A percentile compares a stretch with the other conserved stretches of the same genome.
Conservation (phyloP, 176 grass and related monocot genomes). For the Avena atlantica region DNA sequence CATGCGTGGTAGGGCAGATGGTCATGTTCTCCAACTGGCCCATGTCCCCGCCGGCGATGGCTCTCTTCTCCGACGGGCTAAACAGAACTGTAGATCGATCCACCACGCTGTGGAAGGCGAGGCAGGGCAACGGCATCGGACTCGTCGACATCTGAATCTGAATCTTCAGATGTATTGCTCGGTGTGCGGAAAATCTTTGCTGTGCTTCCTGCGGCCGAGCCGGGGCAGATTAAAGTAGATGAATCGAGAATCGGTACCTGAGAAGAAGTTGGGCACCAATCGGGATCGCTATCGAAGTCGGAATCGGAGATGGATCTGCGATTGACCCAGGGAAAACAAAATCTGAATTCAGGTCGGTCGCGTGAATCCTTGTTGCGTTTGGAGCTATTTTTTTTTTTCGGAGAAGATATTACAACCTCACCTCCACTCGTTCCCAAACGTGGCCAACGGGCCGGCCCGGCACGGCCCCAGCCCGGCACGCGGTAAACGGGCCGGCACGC, state of each 20-base stretch:
- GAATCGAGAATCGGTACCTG: background rate
- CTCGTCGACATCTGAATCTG: background rate
- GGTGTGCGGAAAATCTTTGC: background rate
- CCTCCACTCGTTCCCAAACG: too few relatives aligned
- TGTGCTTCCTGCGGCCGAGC: background rate
- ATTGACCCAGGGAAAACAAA: too few relatives aligned
- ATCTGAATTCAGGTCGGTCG: too few relatives aligned
- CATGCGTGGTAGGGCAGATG: background rate
- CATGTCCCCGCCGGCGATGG: background rate
- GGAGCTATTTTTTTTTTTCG: too few relatives aligned
- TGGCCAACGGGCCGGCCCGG: too few relatives aligned
- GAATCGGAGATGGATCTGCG: background rate
- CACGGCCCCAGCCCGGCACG: too few relatives aligned
- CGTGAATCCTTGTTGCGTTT: too few relatives aligned
- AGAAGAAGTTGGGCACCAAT: background rate
- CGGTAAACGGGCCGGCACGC: too few relatives aligned
- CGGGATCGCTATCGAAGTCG: background rate
- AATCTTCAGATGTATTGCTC: background rate
- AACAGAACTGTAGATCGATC: conserved; percentile 12
- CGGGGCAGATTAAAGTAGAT: background rate
- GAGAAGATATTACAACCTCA: too few relatives aligned
- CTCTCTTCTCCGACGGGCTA: background rate
- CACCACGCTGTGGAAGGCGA: conserved; percentile 2
- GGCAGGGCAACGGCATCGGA: background rate
- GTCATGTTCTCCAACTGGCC: background rate